A percentile compares a stretch with the other conserved stretches of the same genome.
These are phyloP conservation scores for Hypoxylon fragiforme DNA, from an alignment of 495 filamentous ascomycete species.

Conservation along the genomic window DNA sequence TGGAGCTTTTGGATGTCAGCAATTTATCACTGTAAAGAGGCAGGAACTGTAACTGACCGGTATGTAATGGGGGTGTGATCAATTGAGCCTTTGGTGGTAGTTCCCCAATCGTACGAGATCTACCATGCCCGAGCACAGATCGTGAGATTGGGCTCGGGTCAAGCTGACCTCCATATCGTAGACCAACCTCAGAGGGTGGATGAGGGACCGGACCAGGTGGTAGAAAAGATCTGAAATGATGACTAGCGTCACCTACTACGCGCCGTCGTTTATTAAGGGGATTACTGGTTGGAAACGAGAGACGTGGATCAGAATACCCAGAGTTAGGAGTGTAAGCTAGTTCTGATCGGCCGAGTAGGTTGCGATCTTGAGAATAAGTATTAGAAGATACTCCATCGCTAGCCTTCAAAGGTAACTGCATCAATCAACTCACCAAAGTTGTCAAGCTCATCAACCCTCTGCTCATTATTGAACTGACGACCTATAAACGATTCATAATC, in stretches of 20 bases:
- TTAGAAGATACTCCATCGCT: not conserved
- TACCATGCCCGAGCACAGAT: conserved; percentile 3
- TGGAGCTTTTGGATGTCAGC: conserved; percentile 26
- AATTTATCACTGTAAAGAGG: not conserved
- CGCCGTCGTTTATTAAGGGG: conserved; percentile 21
- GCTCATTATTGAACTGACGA: not conserved
- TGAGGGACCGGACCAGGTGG: conserved; percentile 1
- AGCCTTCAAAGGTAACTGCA: no score
- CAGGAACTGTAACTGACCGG: conserved; percentile 30
- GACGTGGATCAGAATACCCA: conserved; percentile 14
- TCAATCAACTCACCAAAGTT: conserved; percentile 39
- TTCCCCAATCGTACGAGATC: conserved; percentile 28
- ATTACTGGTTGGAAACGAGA: conserved; percentile 21
- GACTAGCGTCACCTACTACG: conserved; percentile 33
- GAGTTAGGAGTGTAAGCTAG: not conserved
- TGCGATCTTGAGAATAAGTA: conserved; percentile 8
- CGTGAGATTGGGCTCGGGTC: conserved; percentile 16
- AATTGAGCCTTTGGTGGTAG: conserved; percentile 35
- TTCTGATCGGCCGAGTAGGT: conserved; percentile 15
- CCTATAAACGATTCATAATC: not conserved
- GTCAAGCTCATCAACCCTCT: conserved; percentile 27
- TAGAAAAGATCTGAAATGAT: conserved; percentile 28
- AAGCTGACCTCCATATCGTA: not conserved
- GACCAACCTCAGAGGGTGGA: conserved; percentile 17
- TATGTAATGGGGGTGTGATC: conserved; percentile 37